Conservation (phyloP, 768 basidiomycete species). For the Collybiopsis luxurians region DNA sequence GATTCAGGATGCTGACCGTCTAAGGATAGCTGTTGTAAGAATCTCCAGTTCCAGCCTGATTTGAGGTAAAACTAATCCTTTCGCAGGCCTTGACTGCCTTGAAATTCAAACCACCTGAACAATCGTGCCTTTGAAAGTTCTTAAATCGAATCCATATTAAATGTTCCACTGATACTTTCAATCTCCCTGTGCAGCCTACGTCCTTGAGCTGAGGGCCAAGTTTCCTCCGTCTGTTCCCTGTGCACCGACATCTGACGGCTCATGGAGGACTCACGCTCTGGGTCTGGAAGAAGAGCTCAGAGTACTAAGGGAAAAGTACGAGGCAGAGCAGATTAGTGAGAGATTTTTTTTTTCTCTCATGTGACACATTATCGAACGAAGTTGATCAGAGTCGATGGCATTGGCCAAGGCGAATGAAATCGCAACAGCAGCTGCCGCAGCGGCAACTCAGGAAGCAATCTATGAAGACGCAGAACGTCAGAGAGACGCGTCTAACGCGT, state of each 20-base stretch:
- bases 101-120: slow-evolving; percentile 39
- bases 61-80: not conserved
- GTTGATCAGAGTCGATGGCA: not conserved
- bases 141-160: not conserved
- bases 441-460: not conserved
- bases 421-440: not conserved
- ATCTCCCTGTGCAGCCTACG: slow-evolving; percentile 33
- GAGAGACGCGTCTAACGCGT: not conserved
- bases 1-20: slow-evolving; percentile 24
- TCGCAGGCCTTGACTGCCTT: slow-evolving; percentile 44
- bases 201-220: slow-evolving; percentile 35
- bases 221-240: slow-evolving; percentile 26
- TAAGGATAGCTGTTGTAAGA: slow-evolving; percentile 42
- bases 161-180: not conserved
- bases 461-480: not conserved
- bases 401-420: not conserved
- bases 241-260: slow-evolving; percentile 18
- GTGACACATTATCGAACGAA: not conserved
- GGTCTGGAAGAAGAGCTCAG: slow-evolving; percentile 37
- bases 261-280: slow-evolving; percentile 42
- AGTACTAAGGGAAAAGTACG: slow-evolving; percentile 36
- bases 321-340: slow-evolving; percentile 41
- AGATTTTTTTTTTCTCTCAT: not conserved
- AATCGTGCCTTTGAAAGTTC: slow-evolving; percentile 38
- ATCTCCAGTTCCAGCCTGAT: not conserved